phyloP scores from a whole-genome alignment of 2,329 filamentous ascomycete species.

The Madurella fahalii region DNA sequence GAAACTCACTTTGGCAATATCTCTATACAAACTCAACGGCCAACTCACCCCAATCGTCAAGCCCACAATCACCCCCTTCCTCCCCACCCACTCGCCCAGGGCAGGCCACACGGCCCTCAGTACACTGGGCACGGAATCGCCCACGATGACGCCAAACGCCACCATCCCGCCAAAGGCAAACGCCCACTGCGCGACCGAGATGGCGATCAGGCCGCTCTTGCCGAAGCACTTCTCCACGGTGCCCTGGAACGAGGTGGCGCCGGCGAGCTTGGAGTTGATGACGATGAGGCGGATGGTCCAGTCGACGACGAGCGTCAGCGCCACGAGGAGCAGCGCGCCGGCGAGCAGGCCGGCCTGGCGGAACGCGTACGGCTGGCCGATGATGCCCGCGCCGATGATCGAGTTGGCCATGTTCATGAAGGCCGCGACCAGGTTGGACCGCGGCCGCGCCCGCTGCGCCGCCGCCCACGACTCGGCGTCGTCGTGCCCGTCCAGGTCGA shows the following conservation, averaged over 20 bases:
- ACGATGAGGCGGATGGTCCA: constrained; percentile 98
- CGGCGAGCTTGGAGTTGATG: constrained; percentile 94
- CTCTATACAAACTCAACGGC: constrained; percentile 86
- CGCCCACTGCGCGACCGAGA: constrained; percentile 87
- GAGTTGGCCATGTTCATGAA: constrained; percentile 99
- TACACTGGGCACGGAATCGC: constrained; percentile 92
- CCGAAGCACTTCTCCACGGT: constrained; percentile 97
- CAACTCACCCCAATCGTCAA: constrained; percentile 84
- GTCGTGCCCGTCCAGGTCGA: constrained; percentile 8
- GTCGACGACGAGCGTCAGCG: constrained; percentile 79
- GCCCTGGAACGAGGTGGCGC: constrained; percentile 88
- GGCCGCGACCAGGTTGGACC: constrained; percentile 78
- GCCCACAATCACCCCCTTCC: constrained; percentile 80
- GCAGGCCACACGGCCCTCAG: constrained; percentile 76
- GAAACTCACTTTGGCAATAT: constrained; percentile 81
- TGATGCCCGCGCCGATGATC: constrained; percentile 78
- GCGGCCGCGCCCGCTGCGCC: constrained; percentile 61
- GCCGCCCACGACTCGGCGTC: constrained; percentile 44
- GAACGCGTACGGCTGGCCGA: constrained; percentile 92
- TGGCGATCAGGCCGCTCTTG: constrained; percentile 79
- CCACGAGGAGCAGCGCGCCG: constrained; percentile 72
- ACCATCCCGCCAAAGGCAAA: constrained; percentile 99
- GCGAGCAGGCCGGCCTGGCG: constrained; percentile 82
- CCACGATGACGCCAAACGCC: constrained; percentile 95
- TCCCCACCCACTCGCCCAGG: constrained; percentile 67